Base-by-base conservation (phyloP, 352 stramenopile species). In the Elongisporangium undulatum region DNA sequence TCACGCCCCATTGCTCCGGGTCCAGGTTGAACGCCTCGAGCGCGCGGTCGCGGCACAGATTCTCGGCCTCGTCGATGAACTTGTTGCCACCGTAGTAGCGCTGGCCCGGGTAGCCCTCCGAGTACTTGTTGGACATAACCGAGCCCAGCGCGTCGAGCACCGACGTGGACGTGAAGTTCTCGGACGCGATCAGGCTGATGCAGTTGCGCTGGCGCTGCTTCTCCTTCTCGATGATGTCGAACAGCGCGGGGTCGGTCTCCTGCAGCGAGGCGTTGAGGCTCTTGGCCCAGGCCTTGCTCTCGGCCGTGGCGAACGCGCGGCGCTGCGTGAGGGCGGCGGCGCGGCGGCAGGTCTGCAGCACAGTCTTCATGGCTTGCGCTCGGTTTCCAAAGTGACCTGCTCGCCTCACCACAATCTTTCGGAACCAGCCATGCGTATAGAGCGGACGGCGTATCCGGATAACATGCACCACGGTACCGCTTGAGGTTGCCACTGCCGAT, bases 121-220 rank as follows among this genome's bases (percentile, higher is more conserved):
- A 97, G 81, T 98, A 98, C 80, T 99, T 99, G 83, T 99, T 99
- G 29, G 90, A 98, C 79, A 99, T 96, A 59, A 99, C 93, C 9
- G 94, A 99, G 29, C 98, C 97, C 29, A 99, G 77, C 13, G 96
- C 96, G 71, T 99, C 94, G 64, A 99, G 89, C 34, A 99, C 98
- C 15, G 97, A 88, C 52, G 89, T 90, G 6, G 89, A 98, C 38
- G 98, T 99, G 66, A 99, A 99, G 82, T 99, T 99, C 75, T 99
- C 98, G n/a, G 94, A 99, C 49, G 97, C 97, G 75, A 99, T 99
- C 20, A 99, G 87, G 48, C 97, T 98, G 55, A 99, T 85, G 66
- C 80, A 98, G 71, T 98, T 96, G 61, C 97, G 90, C 82, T 99
- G 98, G 45, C 98, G 89, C 53, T 96, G 86, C 84, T 99, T 99